phyloP scores from a whole-genome alignment of 2,329 filamentous ascomycete genomes.

The Curvularia spicifera region DNA sequence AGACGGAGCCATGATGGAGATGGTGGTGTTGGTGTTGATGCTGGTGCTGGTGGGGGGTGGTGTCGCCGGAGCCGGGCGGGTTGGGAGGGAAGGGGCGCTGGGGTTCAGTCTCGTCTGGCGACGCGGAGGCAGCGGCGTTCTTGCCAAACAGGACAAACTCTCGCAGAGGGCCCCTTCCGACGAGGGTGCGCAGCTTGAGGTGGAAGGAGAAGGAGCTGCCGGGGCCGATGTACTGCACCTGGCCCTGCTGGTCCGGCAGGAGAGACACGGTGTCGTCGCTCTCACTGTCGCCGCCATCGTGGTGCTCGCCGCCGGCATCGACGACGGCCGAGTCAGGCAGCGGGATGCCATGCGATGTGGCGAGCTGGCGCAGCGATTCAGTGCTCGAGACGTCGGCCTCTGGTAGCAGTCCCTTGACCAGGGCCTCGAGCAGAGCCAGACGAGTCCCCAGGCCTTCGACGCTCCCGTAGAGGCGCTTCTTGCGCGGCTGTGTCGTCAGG shows the following conservation, averaged over 20 bases:
- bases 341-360: slow-evolving; percentile 49
- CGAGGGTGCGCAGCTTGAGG: slow-evolving; percentile 50
- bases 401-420: slow-evolving; percentile 54
- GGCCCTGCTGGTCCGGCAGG: slow-evolving; percentile 54
- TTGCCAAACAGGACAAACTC: slow-evolving; percentile 53
- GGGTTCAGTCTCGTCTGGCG: slow-evolving; percentile 27
- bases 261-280: slow-evolving; percentile 46
- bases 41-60: slow-evolving; percentile 23
- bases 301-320: slow-evolving; percentile 24
- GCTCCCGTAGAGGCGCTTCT: slow-evolving; percentile 54
- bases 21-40: slow-evolving; percentile 24
- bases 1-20: background rate
- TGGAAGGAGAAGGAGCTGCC: slow-evolving; percentile 54
- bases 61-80: slow-evolving; percentile 8
- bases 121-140: slow-evolving; percentile 46
- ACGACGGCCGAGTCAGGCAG: slow-evolving; percentile 40
- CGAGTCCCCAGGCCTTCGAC: slow-evolving; percentile 52
- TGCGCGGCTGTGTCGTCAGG: slow-evolving; percentile 54
- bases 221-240: slow-evolving; percentile 55
- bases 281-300: slow-evolving; percentile 31
- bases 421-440: slow-evolving; percentile 52
- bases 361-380: slow-evolving; percentile 52
- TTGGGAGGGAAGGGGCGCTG: slow-evolving; percentile 2
- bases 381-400: slow-evolving; percentile 53
- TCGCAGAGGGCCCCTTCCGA: slow-evolving; percentile 41